These are phyloP conservation scores for Candida tetrigidarum DNA, from an alignment of 1,139 yeast species.

Conservation along the genomic window DNA sequence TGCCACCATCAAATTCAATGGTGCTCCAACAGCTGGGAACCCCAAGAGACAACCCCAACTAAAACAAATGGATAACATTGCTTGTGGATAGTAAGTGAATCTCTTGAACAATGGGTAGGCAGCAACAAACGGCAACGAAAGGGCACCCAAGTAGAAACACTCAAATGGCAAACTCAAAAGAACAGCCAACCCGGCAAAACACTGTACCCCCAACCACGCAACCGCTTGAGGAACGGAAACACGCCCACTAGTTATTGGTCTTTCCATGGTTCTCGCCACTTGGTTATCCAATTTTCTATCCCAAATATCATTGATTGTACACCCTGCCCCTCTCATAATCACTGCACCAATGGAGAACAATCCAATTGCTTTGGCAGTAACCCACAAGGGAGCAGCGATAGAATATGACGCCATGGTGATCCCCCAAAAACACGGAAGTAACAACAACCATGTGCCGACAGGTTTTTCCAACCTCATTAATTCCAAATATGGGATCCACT, in stretches of 20 bases:
- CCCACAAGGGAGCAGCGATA: constrained; percentile 65
- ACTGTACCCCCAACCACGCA: constrained; percentile 74
- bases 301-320: constrained; percentile 89
- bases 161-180: constrained; percentile 75
- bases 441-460: constrained; percentile 84
- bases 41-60: constrained; percentile 97
- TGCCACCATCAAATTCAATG: constrained; percentile 76
- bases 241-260: constrained; percentile 92
- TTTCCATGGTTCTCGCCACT: constrained; percentile 83
- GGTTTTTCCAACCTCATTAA: constrained; percentile 93
- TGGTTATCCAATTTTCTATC: constrained; percentile 83
- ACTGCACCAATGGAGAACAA: constrained; percentile 84
- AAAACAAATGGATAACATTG: constrained; percentile 77
- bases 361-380: constrained; percentile 60
- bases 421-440: constrained; percentile 82
- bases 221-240: constrained; percentile 75
- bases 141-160: constrained; percentile 83
- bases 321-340: constrained; percentile 97
- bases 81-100: constrained; percentile 94
- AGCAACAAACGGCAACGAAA: constrained; percentile 78
- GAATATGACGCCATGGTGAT: constrained; percentile 85
- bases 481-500: constrained; percentile 88
- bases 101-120: constrained; percentile 93
- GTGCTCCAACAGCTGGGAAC: constrained; percentile 91
- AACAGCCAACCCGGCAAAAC: constrained; percentile 76